Conservation (phyloP, 2,329 filamentous ascomycete species). For the Teratosphaeria nubilosa region DNA sequence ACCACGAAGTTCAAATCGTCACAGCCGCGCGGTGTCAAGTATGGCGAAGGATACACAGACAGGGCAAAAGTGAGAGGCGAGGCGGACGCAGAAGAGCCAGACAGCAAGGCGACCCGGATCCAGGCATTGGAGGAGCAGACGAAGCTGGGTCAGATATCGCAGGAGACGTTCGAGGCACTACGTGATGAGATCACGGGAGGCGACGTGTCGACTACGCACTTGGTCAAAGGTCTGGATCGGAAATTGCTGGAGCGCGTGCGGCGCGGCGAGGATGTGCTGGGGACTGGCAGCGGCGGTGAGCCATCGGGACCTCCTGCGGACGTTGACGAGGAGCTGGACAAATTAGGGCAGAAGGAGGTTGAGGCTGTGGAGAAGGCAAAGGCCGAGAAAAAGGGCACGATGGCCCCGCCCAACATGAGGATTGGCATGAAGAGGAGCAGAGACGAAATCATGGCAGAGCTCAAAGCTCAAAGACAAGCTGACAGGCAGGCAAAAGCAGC, state of each 20-base stretch:
- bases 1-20: conserved; percentile 63
- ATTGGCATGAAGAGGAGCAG: conserved; percentile 44
- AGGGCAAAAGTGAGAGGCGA: conserved; percentile 56
- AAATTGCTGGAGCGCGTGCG: conserved; percentile 62
- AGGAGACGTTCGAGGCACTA: conserved; percentile 64
- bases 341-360: conserved; percentile 56
- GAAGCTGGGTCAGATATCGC: conserved; percentile 76
- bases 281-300: conserved; percentile 29
- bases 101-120: conserved; percentile 55
- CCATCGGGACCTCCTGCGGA: conserved; percentile 17
- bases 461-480: conserved; percentile 45
- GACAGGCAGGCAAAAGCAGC: conserved; percentile 29
- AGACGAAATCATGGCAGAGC: conserved; percentile 49
- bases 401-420: conserved; percentile 30
- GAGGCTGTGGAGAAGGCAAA: conserved; percentile 54
- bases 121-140: conserved; percentile 58
- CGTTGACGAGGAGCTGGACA: conserved; percentile 39
- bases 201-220: conserved; percentile 67
- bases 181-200: conserved; percentile 71
- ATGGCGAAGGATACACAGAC: conserved; percentile 75
- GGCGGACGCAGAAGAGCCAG: conserved; percentile 39
- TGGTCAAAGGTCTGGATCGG: conserved; percentile 87
- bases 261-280: conserved; percentile 52
- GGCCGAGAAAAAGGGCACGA: conserved; percentile 42
- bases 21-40: conserved; percentile 69